Percentiles rank a stretch among this genome's conserved stretches.
Evolutionary conservation across 2,329 filamentous ascomycete species (phyloP).

Genomic region (Penicillium digitatum): DNA sequence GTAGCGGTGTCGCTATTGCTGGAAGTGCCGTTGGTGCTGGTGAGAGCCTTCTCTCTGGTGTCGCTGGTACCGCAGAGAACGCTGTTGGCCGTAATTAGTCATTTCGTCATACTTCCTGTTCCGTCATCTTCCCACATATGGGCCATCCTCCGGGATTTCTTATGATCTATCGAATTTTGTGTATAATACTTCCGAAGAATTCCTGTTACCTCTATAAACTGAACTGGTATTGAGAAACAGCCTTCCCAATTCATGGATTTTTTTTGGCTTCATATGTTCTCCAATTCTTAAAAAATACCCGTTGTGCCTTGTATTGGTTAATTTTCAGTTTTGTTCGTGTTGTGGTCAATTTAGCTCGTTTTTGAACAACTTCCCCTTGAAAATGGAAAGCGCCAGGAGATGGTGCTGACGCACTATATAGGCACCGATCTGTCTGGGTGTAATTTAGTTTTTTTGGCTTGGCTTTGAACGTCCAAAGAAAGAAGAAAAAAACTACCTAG

Average conservation of each 20-base stretch:
- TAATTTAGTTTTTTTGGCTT: background rate
- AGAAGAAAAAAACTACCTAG: background rate
- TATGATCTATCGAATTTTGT: background rate
- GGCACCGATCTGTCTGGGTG: too few species aligned
- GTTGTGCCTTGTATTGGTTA: background rate
- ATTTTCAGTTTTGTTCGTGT: background rate
- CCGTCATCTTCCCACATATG: background rate
- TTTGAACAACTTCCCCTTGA: too few species aligned
- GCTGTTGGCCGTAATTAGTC: conserved; percentile 1
- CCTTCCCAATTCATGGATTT: background rate
- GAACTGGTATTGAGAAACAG: background rate
- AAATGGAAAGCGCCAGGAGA: background rate
- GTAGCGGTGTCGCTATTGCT: conserved; percentile 5
- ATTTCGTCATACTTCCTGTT: background rate
- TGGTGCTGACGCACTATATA: background rate
- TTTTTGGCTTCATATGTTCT: background rate
- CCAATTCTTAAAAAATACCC: background rate
- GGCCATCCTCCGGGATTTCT: background rate
- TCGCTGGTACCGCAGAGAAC: conserved; percentile 12
- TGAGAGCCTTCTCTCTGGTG: conserved; percentile 8
- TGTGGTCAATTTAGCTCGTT: too few species aligned
- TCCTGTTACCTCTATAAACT: conserved; percentile 2
- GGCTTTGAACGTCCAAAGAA: background rate
- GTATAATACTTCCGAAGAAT: conserved; percentile 14
- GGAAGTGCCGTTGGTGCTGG: conserved; percentile 17